These are phyloP conservation scores for Rhodotorula sp. DNA, from an alignment of 1,284 basidiomycete genomes.

Conservation along the genomic window DNA sequence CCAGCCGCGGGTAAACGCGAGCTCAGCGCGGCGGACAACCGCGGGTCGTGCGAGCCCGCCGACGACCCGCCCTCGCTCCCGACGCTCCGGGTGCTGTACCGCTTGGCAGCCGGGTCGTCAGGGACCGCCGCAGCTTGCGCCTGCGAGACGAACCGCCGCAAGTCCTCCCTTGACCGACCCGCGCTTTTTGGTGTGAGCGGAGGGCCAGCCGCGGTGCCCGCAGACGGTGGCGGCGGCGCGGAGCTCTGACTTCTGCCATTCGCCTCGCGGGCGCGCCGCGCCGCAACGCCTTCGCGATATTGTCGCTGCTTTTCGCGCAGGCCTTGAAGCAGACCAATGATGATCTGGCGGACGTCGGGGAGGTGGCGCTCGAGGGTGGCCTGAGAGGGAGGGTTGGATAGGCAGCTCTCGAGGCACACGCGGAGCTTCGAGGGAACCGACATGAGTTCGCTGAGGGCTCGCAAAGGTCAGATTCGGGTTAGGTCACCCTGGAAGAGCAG, in stretches of 20 bases:
- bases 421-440: conserved; percentile 87
- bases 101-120: not conserved
- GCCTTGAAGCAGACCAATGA: conserved; percentile 87
- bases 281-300: conserved; percentile 54
- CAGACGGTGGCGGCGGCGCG: not conserved
- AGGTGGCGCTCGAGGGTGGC: conserved; percentile 87
- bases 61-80: not conserved
- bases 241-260: not conserved
- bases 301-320: conserved; percentile 86
- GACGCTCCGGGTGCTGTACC: conserved; percentile 2
- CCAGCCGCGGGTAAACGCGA: not conserved
- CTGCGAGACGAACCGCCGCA: conserved; percentile 36
- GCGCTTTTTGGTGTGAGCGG: conserved; percentile 35
- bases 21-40: conserved; percentile 2
- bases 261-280: conserved; percentile 16
- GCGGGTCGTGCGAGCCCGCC: not conserved
- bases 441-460: conserved; percentile 70
- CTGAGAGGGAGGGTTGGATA: conserved; percentile 78
- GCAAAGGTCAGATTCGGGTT: not conserved
- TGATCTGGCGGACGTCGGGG: conserved; percentile 87
- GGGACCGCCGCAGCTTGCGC: conserved; percentile 2
- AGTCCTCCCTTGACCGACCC: conserved; percentile 26
- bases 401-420: conserved; percentile 84
- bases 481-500: conserved; percentile 48
- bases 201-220: not conserved